Evolutionary conservation across 768 basidiomycete species (phyloP).

Genomic region (Cystofilobasidium capitatum): DNA sequence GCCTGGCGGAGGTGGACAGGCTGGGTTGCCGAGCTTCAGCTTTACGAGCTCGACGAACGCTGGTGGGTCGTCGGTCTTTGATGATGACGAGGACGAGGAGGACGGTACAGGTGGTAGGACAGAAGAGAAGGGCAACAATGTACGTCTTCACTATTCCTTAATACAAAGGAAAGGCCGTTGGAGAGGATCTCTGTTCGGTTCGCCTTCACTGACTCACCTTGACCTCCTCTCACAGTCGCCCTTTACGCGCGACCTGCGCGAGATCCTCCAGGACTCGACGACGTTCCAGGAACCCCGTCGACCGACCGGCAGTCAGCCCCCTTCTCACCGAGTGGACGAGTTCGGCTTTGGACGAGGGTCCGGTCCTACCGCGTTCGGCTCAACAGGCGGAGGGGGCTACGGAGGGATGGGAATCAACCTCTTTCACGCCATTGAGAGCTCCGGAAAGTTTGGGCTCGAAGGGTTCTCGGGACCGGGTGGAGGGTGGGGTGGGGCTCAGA

Average conservation of each 20-base stretch:
- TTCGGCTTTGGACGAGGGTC: constrained; percentile 25
- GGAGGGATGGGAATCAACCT: constrained; percentile 4
- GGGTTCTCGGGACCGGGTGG: constrained; percentile 11
- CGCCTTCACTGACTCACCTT: too few relatives aligned
- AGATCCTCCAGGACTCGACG: constrained; percentile 12
- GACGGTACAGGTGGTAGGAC: background rate
- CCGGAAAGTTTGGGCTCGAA: background rate
- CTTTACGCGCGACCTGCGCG: constrained; percentile 22
- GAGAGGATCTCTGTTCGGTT: background rate
- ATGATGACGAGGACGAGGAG: constrained; percentile 17
- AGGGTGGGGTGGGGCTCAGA: constrained; percentile 1
- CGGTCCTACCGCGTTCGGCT: background rate
- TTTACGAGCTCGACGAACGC: background rate
- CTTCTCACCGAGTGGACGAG: constrained; percentile 20
- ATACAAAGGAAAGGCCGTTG: background rate
- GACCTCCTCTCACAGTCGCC: background rate
- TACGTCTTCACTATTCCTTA: background rate
- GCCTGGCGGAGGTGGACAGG: constrained; percentile 2
- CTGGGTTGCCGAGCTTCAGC: constrained; percentile 21
- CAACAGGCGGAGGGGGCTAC: background rate
- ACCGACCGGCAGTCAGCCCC: background rate
- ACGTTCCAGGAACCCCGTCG: constrained; percentile 1
- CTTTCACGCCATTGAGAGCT: constrained; percentile 8
- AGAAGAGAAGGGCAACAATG: constrained; percentile 20
- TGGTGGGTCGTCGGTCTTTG: constrained; percentile 10